phyloP scores from a whole-genome alignment of 495 filamentous ascomycete species.

The Penicillium arizonense region DNA sequence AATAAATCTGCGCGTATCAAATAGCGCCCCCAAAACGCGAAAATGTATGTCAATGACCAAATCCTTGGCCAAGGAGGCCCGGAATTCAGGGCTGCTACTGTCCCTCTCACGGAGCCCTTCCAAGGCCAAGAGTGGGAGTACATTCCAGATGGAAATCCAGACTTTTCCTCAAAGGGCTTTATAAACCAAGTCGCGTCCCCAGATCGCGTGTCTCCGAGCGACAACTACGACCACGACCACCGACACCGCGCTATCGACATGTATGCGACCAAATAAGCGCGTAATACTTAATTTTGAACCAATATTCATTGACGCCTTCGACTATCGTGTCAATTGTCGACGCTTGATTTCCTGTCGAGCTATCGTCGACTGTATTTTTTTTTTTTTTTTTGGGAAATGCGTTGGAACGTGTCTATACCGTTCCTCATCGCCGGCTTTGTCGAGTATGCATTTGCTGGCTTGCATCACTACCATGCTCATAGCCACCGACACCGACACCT shows the following conservation, averaged over 20 bases:
- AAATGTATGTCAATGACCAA: not conserved
- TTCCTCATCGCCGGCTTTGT: conserved; percentile 19
- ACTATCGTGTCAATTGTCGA: not conserved
- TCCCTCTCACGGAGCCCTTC: conserved; percentile 16
- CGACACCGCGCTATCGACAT: conserved; percentile 8
- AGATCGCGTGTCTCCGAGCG: not conserved
- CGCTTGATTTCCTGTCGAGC: not conserved
- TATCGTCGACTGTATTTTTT: not conserved
- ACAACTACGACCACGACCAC: conserved; percentile 2
- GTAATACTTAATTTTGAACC: not conserved
- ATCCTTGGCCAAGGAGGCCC: conserved; percentile 9
- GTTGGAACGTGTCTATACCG: conserved; percentile 20
- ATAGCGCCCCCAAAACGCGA: too few species aligned
- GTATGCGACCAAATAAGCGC: not conserved
- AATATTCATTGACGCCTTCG: not conserved
- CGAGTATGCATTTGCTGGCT: conserved; percentile 22
- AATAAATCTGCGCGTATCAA: too few species aligned
- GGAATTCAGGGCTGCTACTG: conserved; percentile 31
- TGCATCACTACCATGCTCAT: conserved; percentile 22
- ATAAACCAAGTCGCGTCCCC: conserved; percentile 17
- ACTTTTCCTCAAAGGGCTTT: conserved; percentile 7
- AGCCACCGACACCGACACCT: conserved; percentile 12
- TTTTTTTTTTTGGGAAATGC: conserved; percentile 18
- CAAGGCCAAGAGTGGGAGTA: conserved; percentile 10
- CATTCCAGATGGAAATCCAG: conserved; percentile 25